Base-by-base conservation (phyloP, 805 yeast genomes). In the Candida sphagnicola region DNA sequence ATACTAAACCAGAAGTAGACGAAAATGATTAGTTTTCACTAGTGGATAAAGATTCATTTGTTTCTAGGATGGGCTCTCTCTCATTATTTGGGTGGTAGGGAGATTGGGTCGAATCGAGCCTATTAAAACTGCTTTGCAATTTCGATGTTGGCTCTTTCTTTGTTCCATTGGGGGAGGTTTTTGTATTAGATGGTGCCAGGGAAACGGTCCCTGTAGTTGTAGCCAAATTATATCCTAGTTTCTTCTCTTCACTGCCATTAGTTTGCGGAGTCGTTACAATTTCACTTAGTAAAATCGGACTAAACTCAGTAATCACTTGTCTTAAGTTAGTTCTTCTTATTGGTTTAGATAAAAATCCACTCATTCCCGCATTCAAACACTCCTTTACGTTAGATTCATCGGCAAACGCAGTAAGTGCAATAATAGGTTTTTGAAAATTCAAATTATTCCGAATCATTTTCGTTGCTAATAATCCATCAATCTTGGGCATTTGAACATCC, bases 401-500 rank as follows among this genome's bases (percentile, higher is more conserved):
- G 0, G 97, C 96, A 68, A 85, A 91, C 1, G 97, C 98, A 0
- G 98, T 90, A 39, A 91, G 72, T 0, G 97, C 98, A 28, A 91
- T 93, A 41, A 93, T 89, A 0, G 97, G 97, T 5, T 76, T 74
- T 1, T 56, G 55, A 53, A 75, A 85, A 4, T 72, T 65, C 43
- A 85, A 58, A 31, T 83, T 80, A 13, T 68, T 61, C 32, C 96
- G 70, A 25, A 91, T 83, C 52, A 75, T 70, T 44, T 69, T 77
- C 0, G 98, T 89, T 0, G 97, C 95, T 18, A 79, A 69, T 21
- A 90, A 64, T 2, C 99, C 99, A 57, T 91, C 97, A 48, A 89
- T 72, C 51, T 78, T 82, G 4, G 98, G 98, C 98, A 90, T 91
- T 61, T 91, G 97, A 37, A 91, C 95, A 60, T 91, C 99, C 99